Percentiles rank a stretch among this genome's conserved stretches.
Evolutionary conservation across 768 basidiomycete species (phyloP).

Genomic region (Lactarius psammicola): DNA sequence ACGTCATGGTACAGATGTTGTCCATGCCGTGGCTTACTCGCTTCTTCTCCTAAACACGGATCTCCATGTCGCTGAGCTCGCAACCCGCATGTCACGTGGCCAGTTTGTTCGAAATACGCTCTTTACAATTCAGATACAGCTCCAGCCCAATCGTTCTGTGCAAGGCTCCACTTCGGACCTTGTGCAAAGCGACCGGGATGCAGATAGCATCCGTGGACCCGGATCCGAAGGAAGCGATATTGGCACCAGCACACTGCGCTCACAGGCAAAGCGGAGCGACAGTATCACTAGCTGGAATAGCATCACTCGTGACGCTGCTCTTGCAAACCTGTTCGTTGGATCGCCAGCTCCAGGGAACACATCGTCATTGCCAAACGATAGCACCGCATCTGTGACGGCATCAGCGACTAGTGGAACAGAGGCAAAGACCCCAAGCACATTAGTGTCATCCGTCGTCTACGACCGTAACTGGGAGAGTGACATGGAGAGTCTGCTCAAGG

Average conservation of each 20-base stretch:
- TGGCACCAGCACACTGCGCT: conserved; percentile 35
- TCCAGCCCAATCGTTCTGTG: conserved; percentile 52
- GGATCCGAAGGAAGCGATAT: conserved; percentile 59
- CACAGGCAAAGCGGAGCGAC: conserved; percentile 72
- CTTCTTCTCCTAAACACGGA: conserved; percentile 95
- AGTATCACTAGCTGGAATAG: conserved; percentile 87
- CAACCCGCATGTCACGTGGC: conserved; percentile 82
- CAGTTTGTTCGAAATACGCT: conserved; percentile 95
- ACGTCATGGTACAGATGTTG: conserved; percentile 57
- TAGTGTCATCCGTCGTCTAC: conserved; percentile 44
- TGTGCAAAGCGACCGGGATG: conserved; percentile 69
- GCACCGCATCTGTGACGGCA: conserved; percentile 54
- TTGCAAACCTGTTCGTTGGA: conserved; percentile 33
- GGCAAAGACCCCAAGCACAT: conserved; percentile 37
- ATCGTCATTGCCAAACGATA: conserved; percentile 49
- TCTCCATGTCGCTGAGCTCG: conserved; percentile 90
- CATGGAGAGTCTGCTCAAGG: conserved; percentile 85
- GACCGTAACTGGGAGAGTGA: conserved; percentile 80
- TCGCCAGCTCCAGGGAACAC: conserved; percentile 27
- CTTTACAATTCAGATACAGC: conserved; percentile 76
- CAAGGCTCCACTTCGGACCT: conserved; percentile 59
- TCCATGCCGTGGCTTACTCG: conserved; percentile 94
- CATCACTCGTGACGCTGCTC: conserved; percentile 58
- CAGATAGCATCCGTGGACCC: conserved; percentile 54
- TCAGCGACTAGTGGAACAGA: conserved; percentile 49